phyloP scores from a whole-genome alignment of 2,329 filamentous ascomycete genomes.

The Nemania abortiva region DNA sequence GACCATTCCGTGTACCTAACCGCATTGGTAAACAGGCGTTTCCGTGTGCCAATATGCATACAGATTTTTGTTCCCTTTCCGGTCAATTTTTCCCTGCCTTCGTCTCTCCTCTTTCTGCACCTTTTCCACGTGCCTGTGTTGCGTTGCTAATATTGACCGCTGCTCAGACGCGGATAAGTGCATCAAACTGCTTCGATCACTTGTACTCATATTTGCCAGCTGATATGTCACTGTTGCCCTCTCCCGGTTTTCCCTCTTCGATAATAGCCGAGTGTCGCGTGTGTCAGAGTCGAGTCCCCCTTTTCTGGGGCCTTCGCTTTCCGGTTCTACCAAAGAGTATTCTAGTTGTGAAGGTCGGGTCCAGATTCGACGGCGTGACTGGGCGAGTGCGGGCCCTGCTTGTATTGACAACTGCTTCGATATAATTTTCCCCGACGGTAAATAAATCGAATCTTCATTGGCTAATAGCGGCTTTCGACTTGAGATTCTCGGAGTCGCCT shows the following conservation, averaged over 20 bases:
- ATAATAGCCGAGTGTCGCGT: conserved; percentile 34
- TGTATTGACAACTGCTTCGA: conserved; percentile 40
- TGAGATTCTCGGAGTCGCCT: conserved; percentile 14
- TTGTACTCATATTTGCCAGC: conserved; percentile 42
- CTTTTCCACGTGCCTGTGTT: conserved; percentile 41
- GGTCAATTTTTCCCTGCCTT: conserved; percentile 46
- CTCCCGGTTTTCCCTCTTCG: conserved; percentile 44
- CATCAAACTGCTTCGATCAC: conserved; percentile 43
- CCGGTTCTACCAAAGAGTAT: conserved; percentile 28
- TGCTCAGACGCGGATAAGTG: conserved; percentile 44
- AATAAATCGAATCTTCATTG: conserved; percentile 44
- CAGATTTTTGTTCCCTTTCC: conserved; percentile 53
- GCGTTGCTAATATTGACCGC: conserved; percentile 42
- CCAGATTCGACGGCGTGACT: conserved; percentile 36
- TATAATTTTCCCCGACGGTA: conserved; percentile 47
- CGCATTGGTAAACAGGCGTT: conserved; percentile 51
- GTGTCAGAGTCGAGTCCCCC: conserved; percentile 27
- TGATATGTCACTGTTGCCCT: conserved; percentile 38
- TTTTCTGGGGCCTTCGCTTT: conserved; percentile 29
- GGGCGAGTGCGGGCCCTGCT: conserved; percentile 29
- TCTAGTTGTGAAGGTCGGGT: conserved; percentile 36
- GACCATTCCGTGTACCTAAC: no score
- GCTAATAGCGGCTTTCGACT: conserved; percentile 35
- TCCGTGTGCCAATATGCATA: conserved; percentile 53
- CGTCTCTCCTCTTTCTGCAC: conserved; percentile 48